Evolutionary conservation across 1,284 basidiomycete species (phyloP), one percentile per base, ranked within the genome.

Genomic region (Moesziomyces globuligerus): DNA sequence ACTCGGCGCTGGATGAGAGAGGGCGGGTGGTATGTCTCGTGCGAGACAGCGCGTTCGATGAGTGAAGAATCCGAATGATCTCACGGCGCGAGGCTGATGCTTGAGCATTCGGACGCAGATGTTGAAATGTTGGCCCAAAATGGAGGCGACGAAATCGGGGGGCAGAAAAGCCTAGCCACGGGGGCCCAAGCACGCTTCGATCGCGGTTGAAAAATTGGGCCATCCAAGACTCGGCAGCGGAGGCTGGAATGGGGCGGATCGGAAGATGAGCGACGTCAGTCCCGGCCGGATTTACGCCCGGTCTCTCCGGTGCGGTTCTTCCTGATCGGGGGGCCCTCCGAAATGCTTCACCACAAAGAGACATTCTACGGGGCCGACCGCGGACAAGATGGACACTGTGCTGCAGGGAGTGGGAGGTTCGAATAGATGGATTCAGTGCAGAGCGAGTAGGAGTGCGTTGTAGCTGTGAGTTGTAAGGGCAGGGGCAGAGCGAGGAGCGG

Each of bases 241-340:
- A 21, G 10, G 36, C 21, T 37, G 34, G 40, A 34, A 43, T 36
- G 50, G 36, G 25, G 9, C 18, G 42, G 50, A 52, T 52, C 37
- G 50, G 43, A 51, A 39, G 9, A 40, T 34, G n/a, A 20, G 34
- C 11, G 37, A 36, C 29, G 1, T 1, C 29, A 29, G 29, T 29
- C 32, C 32, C 38, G 45, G 42, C 41, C 50, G 50, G 50, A 37
- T 45, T 45, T 52, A 39, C 41, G 50, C 41, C 26, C 36, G 21
- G 32, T 6, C 15, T 34, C 15, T 17, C 32, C 32, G 32, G 15
- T 17, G 13, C 32, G 4, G 10, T 34, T 34, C 32, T 34, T 34
- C 32, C 32, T 34, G 32, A 34, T n/a, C 32, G 32, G 15, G 32
- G 15, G 7, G 3, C 10, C 15, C 32, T 34, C 32, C 17, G 11